A percentile compares a stretch with the other conserved stretches of the same genome.
Evolutionary conservation across 2,329 filamentous ascomycete species (phyloP).

Genomic region (Stachybotrys chartarum): DNA sequence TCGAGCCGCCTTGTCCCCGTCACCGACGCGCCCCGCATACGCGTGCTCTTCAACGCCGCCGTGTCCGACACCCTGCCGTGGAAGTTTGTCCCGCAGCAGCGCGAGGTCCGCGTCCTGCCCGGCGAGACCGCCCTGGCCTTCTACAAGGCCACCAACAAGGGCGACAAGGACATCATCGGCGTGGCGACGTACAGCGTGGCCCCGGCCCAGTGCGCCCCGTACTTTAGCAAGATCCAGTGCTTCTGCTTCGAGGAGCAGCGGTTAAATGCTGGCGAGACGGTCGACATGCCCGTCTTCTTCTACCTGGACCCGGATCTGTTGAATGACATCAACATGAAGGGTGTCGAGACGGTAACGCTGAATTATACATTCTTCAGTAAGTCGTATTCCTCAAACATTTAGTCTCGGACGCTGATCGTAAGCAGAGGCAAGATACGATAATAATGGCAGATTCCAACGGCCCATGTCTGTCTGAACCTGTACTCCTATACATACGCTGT

Average conservation of each 20-base stretch:
- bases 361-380: slow-evolving; percentile 98
- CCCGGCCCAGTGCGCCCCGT: slow-evolving; percentile 88
- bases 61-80: slow-evolving; percentile 93
- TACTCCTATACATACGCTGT: neutral
- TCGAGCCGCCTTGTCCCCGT: slow-evolving; percentile 75
- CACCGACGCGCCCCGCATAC: slow-evolving; percentile 72
- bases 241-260: slow-evolving; percentile 99
- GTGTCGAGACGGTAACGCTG: slow-evolving; percentile 89
- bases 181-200: slow-evolving; percentile 98
- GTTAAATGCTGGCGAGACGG: slow-evolving; percentile 88
- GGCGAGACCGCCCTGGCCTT: slow-evolving; percentile 97
- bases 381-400: slow-evolving; percentile 24
- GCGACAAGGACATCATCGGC: slow-evolving; percentile 88
- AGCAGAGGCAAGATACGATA: slow-evolving; percentile 37
- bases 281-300: slow-evolving; percentile 99
- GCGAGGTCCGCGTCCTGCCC: slow-evolving; percentile 88
- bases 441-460: slow-evolving; percentile 36
- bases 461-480: slow-evolving; percentile 19
- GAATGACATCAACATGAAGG: slow-evolving; percentile 86
- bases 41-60: slow-evolving; percentile 92
- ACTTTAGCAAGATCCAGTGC: slow-evolving; percentile 99
- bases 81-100: slow-evolving; percentile 96
- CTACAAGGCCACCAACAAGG: slow-evolving; percentile 92
- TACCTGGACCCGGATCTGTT: slow-evolving; percentile 95
- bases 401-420: slow-evolving; percentile 23